These are phyloP conservation scores for Didymella glomerata DNA, from an alignment of 2,329 filamentous ascomycete genomes.

Conservation along the genomic window DNA sequence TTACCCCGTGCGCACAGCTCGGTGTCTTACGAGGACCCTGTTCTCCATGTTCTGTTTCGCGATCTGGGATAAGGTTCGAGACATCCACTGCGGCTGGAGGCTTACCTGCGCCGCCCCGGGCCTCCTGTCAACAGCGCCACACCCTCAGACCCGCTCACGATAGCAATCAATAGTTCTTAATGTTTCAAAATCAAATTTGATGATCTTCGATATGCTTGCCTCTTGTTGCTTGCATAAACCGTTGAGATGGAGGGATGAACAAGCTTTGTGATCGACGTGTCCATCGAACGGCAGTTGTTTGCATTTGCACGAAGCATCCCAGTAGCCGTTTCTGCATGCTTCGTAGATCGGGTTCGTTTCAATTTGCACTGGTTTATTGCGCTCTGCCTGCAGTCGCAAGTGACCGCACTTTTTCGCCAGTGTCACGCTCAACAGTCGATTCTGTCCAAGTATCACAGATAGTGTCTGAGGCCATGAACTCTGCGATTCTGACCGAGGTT, in stretches of 20 bases:
- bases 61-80: conserved; percentile 13
- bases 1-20: conserved; percentile 11
- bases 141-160: conserved; percentile 3
- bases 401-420: background rate
- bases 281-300: conserved; percentile 1
- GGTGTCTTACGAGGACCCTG: conserved; percentile 11
- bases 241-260: background rate
- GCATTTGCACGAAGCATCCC: conserved; percentile 1
- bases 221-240: conserved; percentile 1
- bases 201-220: conserved; percentile 10
- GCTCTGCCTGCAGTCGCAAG: background rate
- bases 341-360: conserved; percentile 5
- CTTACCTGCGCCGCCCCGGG: conserved; percentile 12
- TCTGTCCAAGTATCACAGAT: background rate
- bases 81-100: conserved; percentile 5
- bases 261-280: conserved; percentile 9
- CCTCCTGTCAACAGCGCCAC: conserved; percentile 18
- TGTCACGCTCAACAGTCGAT: background rate
- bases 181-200: background rate
- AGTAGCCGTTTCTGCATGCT: background rate
- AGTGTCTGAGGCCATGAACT: background rate
- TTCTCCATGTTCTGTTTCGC: conserved; percentile 19
- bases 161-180: background rate
- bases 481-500: background rate
- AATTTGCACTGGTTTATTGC: background rate